These are phyloP conservation scores for Leccinum variicolor DNA, from an alignment of 768 basidiomycete genomes.

Conservation along the genomic window DNA sequence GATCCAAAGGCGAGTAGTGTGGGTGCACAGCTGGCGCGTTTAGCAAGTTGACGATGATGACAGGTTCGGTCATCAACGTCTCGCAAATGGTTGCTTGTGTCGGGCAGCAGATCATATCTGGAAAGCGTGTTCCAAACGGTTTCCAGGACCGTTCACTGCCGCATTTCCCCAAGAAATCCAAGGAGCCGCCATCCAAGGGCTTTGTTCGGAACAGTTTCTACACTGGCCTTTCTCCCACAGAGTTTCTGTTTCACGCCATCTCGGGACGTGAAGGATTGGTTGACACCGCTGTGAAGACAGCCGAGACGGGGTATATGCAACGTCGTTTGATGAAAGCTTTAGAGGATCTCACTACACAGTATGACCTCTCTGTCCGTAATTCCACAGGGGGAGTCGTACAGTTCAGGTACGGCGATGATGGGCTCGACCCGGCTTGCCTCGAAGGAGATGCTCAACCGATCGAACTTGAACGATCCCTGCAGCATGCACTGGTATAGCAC, in stretches of 20 bases:
- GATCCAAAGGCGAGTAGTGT: slow-evolving; percentile 79
- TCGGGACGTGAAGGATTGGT: slow-evolving; percentile 98
- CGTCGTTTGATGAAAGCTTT: slow-evolving; percentile 98
- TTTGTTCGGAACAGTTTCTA: slow-evolving; percentile 99
- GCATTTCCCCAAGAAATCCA: slow-evolving; percentile 96
- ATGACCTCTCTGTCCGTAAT: slow-evolving; percentile 94
- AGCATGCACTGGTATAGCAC: slow-evolving; percentile 66
- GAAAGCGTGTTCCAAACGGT: slow-evolving; percentile 96
- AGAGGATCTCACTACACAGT: slow-evolving; percentile 94
- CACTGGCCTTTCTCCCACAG: slow-evolving; percentile 85
- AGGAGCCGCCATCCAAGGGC: slow-evolving; percentile 94
- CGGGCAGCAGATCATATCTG: slow-evolving; percentile 97
- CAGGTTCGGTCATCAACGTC: slow-evolving; percentile 98
- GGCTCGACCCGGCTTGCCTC: slow-evolving; percentile 92
- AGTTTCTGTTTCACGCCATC: slow-evolving; percentile 98
- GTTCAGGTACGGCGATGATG: slow-evolving; percentile 96
- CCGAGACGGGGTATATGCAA: slow-evolving; percentile 99
- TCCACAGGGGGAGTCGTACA: slow-evolving; percentile 95
- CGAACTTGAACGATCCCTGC: slow-evolving; percentile 85
- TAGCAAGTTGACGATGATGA: not conserved
- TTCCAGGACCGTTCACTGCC: slow-evolving; percentile 99
- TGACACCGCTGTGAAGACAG: slow-evolving; percentile 99
- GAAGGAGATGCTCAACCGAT: slow-evolving; percentile 95
- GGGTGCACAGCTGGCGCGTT: not conserved
- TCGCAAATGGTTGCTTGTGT: slow-evolving; percentile 99